A percentile compares a stretch with the other conserved stretches of the same genome.
Evolutionary conservation across 331 rosid genomes (phyloP).

Genomic region (Malus hybrid): DNA sequence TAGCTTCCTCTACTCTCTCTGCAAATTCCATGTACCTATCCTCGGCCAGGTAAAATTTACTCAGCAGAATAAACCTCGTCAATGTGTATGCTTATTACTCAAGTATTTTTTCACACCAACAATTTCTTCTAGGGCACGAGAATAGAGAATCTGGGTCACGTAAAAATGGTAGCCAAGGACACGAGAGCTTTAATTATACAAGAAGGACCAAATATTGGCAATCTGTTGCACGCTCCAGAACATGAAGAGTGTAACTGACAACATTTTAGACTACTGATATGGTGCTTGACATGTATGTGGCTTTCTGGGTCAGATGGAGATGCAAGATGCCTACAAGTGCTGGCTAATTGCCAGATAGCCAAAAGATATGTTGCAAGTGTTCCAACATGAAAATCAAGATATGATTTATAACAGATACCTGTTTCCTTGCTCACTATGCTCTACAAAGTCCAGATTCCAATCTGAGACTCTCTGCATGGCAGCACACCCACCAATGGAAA

Average conservation of each 20-base stretch:
- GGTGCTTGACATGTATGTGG: not conserved
- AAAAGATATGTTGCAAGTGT: not conserved
- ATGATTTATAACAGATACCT: constrained; percentile 10
- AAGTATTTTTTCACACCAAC: not conserved
- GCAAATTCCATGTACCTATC: constrained; percentile 34
- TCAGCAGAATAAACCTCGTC: not conserved
- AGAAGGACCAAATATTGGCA: not conserved
- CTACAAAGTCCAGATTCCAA: constrained; percentile 45
- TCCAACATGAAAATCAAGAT: not conserved
- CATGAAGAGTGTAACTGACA: not conserved
- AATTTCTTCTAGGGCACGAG: not conserved
- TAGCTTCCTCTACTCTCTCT: constrained; percentile 35
- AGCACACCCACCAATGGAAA: constrained; percentile 45
- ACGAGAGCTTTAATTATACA: not conserved
- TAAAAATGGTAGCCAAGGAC: not conserved
- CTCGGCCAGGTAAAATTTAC: not conserved
- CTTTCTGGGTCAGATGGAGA: not conserved
- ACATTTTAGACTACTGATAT: not conserved
- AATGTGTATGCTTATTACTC: not conserved
- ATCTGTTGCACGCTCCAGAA: not conserved
- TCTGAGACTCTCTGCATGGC: constrained; percentile 42
- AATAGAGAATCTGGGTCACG: not conserved
- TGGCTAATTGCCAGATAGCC: not conserved
- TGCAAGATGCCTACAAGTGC: not conserved
- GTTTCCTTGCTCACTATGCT: constrained; percentile 35